Conservation (phyloP, 805 yeast genomes). For the Candida incommunis region DNA sequence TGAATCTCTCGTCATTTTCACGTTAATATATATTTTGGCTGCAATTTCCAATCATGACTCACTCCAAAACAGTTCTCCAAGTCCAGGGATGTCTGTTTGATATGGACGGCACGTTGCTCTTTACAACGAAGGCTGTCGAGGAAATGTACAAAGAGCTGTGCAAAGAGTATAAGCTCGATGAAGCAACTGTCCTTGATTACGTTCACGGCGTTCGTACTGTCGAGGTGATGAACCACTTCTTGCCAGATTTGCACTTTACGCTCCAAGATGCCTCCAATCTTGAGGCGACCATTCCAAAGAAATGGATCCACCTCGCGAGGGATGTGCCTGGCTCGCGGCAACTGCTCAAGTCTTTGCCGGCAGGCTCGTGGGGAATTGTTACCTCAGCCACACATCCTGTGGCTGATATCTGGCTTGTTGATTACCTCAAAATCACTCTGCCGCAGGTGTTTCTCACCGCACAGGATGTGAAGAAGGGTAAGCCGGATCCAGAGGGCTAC, state of each 20-base stretch:
- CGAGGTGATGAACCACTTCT: conserved; percentile 60
- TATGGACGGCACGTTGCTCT: conserved; percentile 77
- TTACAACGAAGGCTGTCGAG: conserved; percentile 71
- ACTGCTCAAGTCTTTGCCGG: conserved; percentile 26
- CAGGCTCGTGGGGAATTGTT: conserved; percentile 66
- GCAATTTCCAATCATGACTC: too few relatives aligned
- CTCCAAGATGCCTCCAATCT: conserved; percentile 49
- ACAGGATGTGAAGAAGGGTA: conserved; percentile 63
- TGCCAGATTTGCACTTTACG: conserved; percentile 53
- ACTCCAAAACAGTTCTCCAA: conserved; percentile 8
- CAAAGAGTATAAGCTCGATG: conserved; percentile 50
- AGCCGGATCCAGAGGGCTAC: conserved; percentile 82
- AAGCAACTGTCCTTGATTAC: conserved; percentile 55
- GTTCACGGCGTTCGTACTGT: conserved; percentile 77
- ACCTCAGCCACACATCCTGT: conserved; percentile 69
- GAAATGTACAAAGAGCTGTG: conserved; percentile 71
- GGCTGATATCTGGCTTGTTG: conserved; percentile 66
- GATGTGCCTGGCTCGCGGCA: conserved; percentile 67
- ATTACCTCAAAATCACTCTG: conserved; percentile 40
- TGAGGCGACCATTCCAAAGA: conserved; percentile 57
- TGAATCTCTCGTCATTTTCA: too few relatives aligned
- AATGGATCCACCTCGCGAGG: conserved; percentile 57
- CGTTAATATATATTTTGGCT: too few relatives aligned
- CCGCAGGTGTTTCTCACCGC: conserved; percentile 77
- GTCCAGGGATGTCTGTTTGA: conserved; percentile 52